Conservation (phyloP, 202 grass and related monocot species). For the Zizania palustris region DNA sequence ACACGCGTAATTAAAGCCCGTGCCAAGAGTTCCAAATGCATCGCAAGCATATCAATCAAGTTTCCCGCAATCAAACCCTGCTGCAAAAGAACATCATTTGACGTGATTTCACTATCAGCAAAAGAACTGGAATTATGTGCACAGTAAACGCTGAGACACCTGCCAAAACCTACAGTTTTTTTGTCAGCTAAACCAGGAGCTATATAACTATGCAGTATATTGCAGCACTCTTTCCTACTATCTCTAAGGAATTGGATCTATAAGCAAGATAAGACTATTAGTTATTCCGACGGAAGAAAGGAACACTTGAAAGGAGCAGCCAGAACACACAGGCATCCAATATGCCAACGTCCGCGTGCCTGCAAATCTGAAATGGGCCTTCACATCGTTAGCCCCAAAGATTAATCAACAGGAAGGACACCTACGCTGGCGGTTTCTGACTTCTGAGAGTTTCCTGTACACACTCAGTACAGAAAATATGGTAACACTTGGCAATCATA, state of each 20-base stretch:
- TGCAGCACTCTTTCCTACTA: neutral
- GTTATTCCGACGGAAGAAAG: slow-evolving; percentile 21
- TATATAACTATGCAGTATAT: neutral
- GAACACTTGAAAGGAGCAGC: neutral
- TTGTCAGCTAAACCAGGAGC: neutral
- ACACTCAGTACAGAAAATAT: slow-evolving; percentile 69
- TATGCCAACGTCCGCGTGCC: slow-evolving; percentile 8
- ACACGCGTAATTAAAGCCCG: neutral
- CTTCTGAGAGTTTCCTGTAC: slow-evolving; percentile 52
- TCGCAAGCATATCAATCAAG: neutral
- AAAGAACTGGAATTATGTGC: neutral
- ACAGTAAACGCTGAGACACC: slow-evolving; percentile 3
- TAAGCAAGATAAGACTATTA: slow-evolving; percentile 17
- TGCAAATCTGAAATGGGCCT: slow-evolving; percentile 31
- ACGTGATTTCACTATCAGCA: neutral
- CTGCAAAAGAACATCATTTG: neutral
- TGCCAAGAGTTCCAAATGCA: neutral
- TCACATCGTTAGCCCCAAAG: slow-evolving; percentile 70
- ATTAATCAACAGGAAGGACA: slow-evolving; percentile 60
- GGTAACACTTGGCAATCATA: slow-evolving; percentile 77
- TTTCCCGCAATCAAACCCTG: neutral
- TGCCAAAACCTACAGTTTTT: slow-evolving; percentile 11
- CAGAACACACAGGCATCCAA: slow-evolving; percentile 15
- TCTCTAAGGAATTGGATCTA: slow-evolving; percentile 17
- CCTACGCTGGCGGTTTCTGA: slow-evolving; percentile 55